Evolutionary conservation across 2,329 filamentous ascomycete species (phyloP).

Genomic region (Achaetomium macrosporum): DNA sequence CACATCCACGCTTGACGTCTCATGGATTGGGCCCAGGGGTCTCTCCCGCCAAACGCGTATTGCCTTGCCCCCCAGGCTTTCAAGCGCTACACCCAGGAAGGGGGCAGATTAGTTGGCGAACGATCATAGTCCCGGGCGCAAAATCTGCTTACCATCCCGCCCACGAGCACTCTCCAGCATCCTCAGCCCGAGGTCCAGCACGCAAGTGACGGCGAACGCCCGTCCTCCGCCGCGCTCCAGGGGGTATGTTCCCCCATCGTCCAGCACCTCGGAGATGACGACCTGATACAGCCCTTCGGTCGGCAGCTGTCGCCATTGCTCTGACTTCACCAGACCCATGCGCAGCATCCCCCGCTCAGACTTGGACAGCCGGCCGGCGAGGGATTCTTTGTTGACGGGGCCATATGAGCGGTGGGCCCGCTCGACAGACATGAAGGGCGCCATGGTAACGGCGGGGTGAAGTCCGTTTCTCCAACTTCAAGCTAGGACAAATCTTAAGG

Average conservation of each 20-base stretch:
- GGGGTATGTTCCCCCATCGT: slow-evolving; percentile 9
- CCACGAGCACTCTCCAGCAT: slow-evolving; percentile 20
- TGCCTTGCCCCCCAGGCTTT: slow-evolving; percentile 15
- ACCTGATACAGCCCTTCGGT: slow-evolving; percentile 19
- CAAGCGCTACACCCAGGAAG: slow-evolving; percentile 8
- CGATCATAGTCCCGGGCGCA: no score
- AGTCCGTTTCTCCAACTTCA: no score
- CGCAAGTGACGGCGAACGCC: slow-evolving; percentile 17
- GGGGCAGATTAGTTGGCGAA: background rate
- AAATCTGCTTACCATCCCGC: slow-evolving; percentile 10
- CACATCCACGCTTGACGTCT: slow-evolving; percentile 6
- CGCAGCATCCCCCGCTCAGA: slow-evolving; percentile 8
- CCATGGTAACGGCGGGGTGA: no score
- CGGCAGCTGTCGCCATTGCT: slow-evolving; percentile 10
- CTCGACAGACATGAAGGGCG: slow-evolving; percentile 11
- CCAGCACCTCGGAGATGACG: slow-evolving; percentile 18
- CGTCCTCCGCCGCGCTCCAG: slow-evolving; percentile 17
- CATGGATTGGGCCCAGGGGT: slow-evolving; percentile 1
- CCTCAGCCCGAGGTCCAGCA: slow-evolving; percentile 20
- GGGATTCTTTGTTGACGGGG: slow-evolving; percentile 7
- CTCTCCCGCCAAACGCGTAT: slow-evolving; percentile 17
- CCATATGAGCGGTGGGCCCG: slow-evolving; percentile 12
- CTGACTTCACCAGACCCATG: slow-evolving; percentile 6
- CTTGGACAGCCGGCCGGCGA: background rate
- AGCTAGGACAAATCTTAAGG: background rate